Conservation (phyloP, 768 basidiomycete genomes). For the Russula virescens region DNA sequence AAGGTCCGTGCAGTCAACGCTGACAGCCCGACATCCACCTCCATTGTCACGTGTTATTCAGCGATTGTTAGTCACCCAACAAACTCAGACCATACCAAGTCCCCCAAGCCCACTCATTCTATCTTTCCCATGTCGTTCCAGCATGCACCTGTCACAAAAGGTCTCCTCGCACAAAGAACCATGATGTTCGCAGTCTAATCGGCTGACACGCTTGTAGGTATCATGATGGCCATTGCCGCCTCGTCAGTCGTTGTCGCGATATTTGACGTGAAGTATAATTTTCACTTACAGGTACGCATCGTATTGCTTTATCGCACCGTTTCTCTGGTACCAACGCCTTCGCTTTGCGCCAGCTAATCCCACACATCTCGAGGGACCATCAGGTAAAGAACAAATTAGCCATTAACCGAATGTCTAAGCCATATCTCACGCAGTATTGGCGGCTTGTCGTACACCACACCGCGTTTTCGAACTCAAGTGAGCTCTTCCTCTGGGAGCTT, state of each 20-base stretch:
- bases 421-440: constrained; percentile 62
- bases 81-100: neutral
- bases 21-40: no score
- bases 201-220: constrained; percentile 40
- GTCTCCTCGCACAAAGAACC: constrained; percentile 31
- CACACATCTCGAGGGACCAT: constrained; percentile 84
- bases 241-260: constrained; percentile 70
- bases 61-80: neutral
- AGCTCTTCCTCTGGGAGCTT: constrained; percentile 72
- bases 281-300: constrained; percentile 67
- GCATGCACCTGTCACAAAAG: constrained; percentile 80
- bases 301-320: constrained; percentile 9
- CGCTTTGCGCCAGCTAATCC: constrained; percentile 52
- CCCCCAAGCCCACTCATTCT: neutral
- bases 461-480: constrained; percentile 79
- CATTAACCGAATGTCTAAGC: neutral
- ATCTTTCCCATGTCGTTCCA: constrained; percentile 64
- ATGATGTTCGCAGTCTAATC: constrained; percentile 1
- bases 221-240: constrained; percentile 68
- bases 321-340: neutral
- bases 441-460: constrained; percentile 67
- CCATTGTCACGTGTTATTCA: constrained; percentile 14
- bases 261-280: constrained; percentile 84
- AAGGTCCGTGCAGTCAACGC: neutral
- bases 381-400: constrained; percentile 49